Evolutionary conservation across 2,329 filamentous ascomycete genomes (phyloP).

Genomic region (Botrytis porri): DNA sequence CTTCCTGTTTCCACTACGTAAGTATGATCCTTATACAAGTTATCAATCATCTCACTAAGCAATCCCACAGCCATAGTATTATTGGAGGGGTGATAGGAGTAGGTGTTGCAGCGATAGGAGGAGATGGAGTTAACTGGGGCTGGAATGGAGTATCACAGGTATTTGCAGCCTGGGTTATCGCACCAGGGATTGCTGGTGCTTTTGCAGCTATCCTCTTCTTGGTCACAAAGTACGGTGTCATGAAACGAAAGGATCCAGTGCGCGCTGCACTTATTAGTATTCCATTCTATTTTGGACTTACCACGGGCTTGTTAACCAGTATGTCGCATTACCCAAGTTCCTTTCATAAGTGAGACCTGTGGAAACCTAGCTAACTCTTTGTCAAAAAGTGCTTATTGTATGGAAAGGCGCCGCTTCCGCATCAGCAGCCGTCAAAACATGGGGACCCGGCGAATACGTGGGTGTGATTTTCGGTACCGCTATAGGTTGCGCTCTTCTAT

Average conservation of each 20-base stretch:
- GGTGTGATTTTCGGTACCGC: conserved; percentile 35
- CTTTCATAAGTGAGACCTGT: conserved; percentile 24
- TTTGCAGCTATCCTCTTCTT: conserved; percentile 69
- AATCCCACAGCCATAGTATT: conserved; percentile 53
- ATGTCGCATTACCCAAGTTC: conserved; percentile 31
- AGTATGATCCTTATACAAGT: not conserved
- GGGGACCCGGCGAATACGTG: conserved; percentile 37
- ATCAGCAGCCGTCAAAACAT: conserved; percentile 33
- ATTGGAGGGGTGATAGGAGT: conserved; percentile 68
- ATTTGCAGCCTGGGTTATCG: conserved; percentile 69
- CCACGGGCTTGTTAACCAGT: not conserved
- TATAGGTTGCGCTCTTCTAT: conserved; percentile 24
- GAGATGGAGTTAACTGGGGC: conserved; percentile 61
- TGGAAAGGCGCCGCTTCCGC: conserved; percentile 9
- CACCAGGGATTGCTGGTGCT: conserved; percentile 61
- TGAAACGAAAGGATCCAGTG: conserved; percentile 67
- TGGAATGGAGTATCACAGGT: conserved; percentile 47
- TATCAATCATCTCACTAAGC: not conserved
- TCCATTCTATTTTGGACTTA: conserved; percentile 62
- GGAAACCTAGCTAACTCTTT: conserved; percentile 26
- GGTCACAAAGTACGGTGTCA: conserved; percentile 70
- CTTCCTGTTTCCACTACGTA: conserved; percentile 67
- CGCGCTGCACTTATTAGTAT: conserved; percentile 71
- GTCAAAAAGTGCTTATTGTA: not conserved
- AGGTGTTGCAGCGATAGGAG: conserved; percentile 64